Percentiles rank a stretch among this genome's conserved stretches.
Evolutionary conservation across 768 basidiomycete species (phyloP).

Genomic region (Baorangia bicolor): DNA sequence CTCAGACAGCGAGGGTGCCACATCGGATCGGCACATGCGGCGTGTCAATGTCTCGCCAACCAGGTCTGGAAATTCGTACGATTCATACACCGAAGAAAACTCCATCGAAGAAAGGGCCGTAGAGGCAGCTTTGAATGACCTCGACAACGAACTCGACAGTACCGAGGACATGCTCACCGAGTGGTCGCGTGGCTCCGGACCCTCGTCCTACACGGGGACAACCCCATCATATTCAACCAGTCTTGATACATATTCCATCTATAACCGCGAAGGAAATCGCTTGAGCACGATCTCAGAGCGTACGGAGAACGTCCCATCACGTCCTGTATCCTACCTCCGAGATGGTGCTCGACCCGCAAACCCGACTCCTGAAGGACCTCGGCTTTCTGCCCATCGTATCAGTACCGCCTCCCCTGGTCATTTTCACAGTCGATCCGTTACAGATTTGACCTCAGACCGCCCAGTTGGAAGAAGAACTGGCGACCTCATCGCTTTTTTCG

Average conservation of each 20-base stretch:
- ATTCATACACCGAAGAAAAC: conserved; percentile 60
- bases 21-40: conserved; percentile 49
- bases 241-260: conserved; percentile 38
- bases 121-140: conserved; percentile 60
- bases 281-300: conserved; percentile 79
- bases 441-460: conserved; percentile 52
- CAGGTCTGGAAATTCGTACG: conserved; percentile 36
- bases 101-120: conserved; percentile 50
- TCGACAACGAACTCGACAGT: conserved; percentile 67
- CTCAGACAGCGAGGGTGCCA: conserved; percentile 45
- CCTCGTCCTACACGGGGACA: conserved; percentile 32
- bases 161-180: conserved; percentile 64
- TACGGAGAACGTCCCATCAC: conserved; percentile 64
- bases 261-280: conserved; percentile 44
- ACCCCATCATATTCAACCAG: conserved; percentile 35
- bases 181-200: conserved; percentile 55
- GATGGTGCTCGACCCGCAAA: conserved; percentile 33
- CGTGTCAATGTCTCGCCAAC: conserved; percentile 56
- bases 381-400: conserved; percentile 45
- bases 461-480: conserved; percentile 56
- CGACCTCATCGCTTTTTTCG: conserved; percentile 76
- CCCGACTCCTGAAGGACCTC: conserved; percentile 44
- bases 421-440: conserved; percentile 53
- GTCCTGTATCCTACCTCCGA: conserved; percentile 51
- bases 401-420: conserved; percentile 38